Evolutionary conservation across 495 filamentous ascomycete genomes (phyloP), one percentile per base, ranked within the genome.

Genomic region (Aspergillus kassunensis): DNA sequence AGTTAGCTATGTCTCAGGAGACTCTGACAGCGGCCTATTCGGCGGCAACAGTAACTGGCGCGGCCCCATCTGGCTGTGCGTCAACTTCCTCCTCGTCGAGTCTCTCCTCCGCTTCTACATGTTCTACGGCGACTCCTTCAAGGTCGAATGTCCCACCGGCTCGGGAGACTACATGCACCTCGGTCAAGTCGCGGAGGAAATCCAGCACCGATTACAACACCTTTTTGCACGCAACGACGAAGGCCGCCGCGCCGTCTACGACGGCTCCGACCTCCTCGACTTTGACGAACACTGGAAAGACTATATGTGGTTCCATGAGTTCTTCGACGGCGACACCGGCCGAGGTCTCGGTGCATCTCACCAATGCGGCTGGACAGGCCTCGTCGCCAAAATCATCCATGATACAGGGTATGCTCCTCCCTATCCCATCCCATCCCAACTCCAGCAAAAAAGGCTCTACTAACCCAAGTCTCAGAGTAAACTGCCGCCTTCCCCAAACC

Each of bases 41-140:
- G 92, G 92, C 33, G 92, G 92, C 25, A 97, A 97, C 77, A 95
- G 90, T 69, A 97, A 97, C 70, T 97, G 92, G 92, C 82, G 92
- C 58, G 80, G 85, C 2, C 92, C 93, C 0, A 91, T 96, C 59
- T 97, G 92, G 92, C 76, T 97, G 21, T 93, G 90, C 56, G 90
- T 96, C 69, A 97, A 97, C 61, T 96, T 96, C 75, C 74, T 97
- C 39, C 82, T 97, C 12, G 86, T 97, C 49, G 92, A 97, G 66
- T 91, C 90, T 2, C 77, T 96, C 4, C 86, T 91, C 48, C 82
- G 92, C 27, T 97, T 95, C 74, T 91, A 89, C 73, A 86, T 96
- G 73, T 97, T 92, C 78, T 97, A 96, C 62, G 92, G 92, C 29
- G 86, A 89, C 54, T 78, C 80, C 2, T 80, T 96, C 57, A 74